Evolutionary conservation across 768 basidiomycete genomes (phyloP).

Genomic region (Tricholoma bakamatsutake): DNA sequence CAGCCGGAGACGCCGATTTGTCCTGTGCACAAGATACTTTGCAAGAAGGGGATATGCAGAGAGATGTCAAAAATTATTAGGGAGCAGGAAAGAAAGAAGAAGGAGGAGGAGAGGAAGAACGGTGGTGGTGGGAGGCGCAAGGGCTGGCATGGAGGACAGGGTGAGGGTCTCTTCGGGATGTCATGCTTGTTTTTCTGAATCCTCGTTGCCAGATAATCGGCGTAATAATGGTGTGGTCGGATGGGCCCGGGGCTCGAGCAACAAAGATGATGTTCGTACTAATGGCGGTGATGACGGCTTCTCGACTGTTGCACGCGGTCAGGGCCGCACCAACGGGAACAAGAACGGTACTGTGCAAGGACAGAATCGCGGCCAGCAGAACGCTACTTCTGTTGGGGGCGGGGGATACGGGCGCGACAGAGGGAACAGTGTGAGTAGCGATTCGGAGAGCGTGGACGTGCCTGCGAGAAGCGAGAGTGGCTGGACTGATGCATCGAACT

Average conservation of each 20-base stretch:
- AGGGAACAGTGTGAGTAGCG: background rate
- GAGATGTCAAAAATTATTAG: slow-evolving; percentile 24
- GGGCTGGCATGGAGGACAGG: slow-evolving; percentile 1
- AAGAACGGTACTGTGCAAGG: background rate
- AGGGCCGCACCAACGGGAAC: background rate
- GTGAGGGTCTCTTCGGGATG: background rate
- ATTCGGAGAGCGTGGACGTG: background rate
- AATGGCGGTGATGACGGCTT: slow-evolving; percentile 5
- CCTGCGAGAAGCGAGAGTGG: background rate
- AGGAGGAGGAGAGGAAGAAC: slow-evolving; percentile 7
- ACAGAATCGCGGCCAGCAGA: background rate
- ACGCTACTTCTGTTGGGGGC: background rate
- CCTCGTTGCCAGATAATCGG: background rate
- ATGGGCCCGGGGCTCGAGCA: background rate
- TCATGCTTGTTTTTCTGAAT: background rate
- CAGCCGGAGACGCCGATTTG: slow-evolving; percentile 18
- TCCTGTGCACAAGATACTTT: slow-evolving; percentile 22
- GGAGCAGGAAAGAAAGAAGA: slow-evolving; percentile 15
- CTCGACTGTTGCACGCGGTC: slow-evolving; percentile 3
- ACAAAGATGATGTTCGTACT: slow-evolving; percentile 2
- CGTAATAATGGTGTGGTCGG: background rate
- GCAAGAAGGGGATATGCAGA: slow-evolving; percentile 33
- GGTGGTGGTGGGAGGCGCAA: slow-evolving; percentile 1
- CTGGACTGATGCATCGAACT: background rate
- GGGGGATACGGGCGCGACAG: background rate